Evolutionary conservation across 2,329 filamentous ascomycete species (phyloP), one percentile per base, ranked within the genome.

Genomic region (Akanthomyces dipterigenus): DNA sequence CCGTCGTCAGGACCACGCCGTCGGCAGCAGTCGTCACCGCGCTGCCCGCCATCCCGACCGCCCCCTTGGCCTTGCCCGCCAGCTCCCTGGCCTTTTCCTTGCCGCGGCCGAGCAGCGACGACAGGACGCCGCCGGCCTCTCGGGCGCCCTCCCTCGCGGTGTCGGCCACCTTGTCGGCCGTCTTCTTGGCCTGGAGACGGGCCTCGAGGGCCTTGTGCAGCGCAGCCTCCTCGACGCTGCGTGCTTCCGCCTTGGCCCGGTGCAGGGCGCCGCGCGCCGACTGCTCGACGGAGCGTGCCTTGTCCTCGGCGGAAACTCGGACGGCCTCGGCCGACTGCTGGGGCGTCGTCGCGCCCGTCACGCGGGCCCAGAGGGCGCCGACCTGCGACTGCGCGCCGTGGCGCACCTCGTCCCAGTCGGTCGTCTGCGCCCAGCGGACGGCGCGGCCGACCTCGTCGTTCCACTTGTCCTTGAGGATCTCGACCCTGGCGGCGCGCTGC

Each of bases 391-490:
- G 86, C 65, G 85, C 74, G 2, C 76, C 78, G 64, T 88, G 83
- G 59, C 86, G 80, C 59, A 87, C 80, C 57, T 80, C 80, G 54
- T 78, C 75, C 88, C 87, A 91, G 71, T 89, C 83, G 63, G 82
- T 85, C 38, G 75, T 80, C 74, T 91, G 85, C 61, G 85, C 82
- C 80, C 84, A 88, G 62, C 79, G 80, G 60, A 89, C 87, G 56
- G 87, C 80, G 63, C 80, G 79, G 71, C 88, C 82, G 40, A 93
- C 74, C 73, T 93, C 89, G 55, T 81, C 74, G 72, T 95, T 93
- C 90, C 90, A 93, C 63, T 84, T 79, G 69, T 90, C 87, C 77
- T 93, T 93, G 67, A 87, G 80, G 40, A 84, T 78, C 70, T 92
- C 88, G 59, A 86, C 71, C 55, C 89, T 76, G 53, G 80, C 79